Conservation (phyloP, 1,284 basidiomycete genomes). For the Fistulinella cinereoalba region DNA sequence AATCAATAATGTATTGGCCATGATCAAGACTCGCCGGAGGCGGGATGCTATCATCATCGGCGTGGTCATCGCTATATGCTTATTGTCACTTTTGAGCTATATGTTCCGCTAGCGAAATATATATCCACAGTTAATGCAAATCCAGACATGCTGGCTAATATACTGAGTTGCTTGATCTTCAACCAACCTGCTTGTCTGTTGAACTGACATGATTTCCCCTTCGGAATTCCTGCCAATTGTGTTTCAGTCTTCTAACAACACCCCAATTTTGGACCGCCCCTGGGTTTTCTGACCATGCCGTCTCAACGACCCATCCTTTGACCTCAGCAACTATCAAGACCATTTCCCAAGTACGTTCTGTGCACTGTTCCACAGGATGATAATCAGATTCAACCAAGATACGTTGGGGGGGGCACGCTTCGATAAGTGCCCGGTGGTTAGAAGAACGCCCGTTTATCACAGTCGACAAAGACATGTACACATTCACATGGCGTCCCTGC, state of each 20-base stretch:
- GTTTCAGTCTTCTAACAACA: conserved; percentile 57
- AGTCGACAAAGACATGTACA: conserved; percentile 76
- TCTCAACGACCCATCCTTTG: conserved; percentile 66
- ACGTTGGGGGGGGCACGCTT: conserved; percentile 54
- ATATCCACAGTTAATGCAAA: conserved; percentile 4
- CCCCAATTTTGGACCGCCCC: conserved; percentile 52
- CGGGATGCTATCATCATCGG: conserved; percentile 91
- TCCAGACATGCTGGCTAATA: not conserved
- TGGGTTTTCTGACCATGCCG: conserved; percentile 47
- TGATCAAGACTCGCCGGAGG: conserved; percentile 90
- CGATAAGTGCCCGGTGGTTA: conserved; percentile 57
- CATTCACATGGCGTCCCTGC: conserved; percentile 65
- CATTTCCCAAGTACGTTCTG: conserved; percentile 68
- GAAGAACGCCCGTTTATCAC: conserved; percentile 70
- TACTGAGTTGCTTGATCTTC: not conserved
- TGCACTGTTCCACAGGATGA: conserved; percentile 50
- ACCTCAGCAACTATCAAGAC: conserved; percentile 57
- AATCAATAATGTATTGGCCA: conserved; percentile 85
- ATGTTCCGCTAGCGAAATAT: conserved; percentile 47
- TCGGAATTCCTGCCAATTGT: conserved; percentile 64
- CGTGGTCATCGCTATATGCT: conserved; percentile 80
- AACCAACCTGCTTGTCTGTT: not conserved
- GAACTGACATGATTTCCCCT: conserved; percentile 41
- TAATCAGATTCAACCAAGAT: conserved; percentile 80
- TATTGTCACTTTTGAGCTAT: conserved; percentile 78